Conservation (phyloP, 2,329 filamentous ascomycete genomes). For the Diaporthe australafricana region DNA sequence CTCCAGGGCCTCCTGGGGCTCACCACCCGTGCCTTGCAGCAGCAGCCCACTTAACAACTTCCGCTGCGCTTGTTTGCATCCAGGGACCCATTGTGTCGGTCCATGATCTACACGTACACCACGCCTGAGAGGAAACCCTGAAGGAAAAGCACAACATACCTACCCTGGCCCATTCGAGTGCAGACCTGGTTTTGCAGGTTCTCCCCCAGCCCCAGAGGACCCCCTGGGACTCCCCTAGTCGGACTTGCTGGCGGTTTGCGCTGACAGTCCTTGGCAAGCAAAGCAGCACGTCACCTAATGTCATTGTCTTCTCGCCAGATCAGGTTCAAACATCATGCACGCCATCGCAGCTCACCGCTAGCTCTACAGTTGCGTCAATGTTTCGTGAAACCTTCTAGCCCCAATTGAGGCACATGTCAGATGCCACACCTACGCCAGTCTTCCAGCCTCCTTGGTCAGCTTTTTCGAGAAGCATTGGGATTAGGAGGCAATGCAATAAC, state of each 20-base stretch:
- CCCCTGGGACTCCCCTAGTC: constrained; percentile 9
- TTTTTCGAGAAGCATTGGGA: not conserved
- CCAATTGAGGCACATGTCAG: not conserved
- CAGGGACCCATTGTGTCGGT: constrained; percentile 5
- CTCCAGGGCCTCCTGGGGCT: constrained; percentile 22
- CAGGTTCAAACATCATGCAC: not conserved
- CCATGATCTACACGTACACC: constrained; percentile 6
- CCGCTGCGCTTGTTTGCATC: constrained; percentile 17
- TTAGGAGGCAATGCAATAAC: not conserved
- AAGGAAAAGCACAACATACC: not conserved
- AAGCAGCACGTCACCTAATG: constrained; percentile 25
- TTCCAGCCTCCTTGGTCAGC: not conserved
- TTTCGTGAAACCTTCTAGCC: not conserved
- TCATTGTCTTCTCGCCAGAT: not conserved
- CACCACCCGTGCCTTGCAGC: constrained; percentile 13
- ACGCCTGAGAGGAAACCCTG: constrained; percentile 19
- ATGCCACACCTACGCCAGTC: not conserved
- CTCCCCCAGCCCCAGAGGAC: not conserved
- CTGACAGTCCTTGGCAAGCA: constrained; percentile 26
- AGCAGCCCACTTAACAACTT: not conserved
- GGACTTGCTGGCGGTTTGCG: not conserved
- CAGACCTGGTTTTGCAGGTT: constrained; percentile 22
- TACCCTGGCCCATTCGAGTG: not conserved
- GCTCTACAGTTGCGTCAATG: constrained; percentile 10
- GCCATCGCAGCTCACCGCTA: constrained; percentile 3